phyloP scores from a whole-genome alignment of 495 filamentous ascomycete genomes.

The Chaetomium cochliodes region DNA sequence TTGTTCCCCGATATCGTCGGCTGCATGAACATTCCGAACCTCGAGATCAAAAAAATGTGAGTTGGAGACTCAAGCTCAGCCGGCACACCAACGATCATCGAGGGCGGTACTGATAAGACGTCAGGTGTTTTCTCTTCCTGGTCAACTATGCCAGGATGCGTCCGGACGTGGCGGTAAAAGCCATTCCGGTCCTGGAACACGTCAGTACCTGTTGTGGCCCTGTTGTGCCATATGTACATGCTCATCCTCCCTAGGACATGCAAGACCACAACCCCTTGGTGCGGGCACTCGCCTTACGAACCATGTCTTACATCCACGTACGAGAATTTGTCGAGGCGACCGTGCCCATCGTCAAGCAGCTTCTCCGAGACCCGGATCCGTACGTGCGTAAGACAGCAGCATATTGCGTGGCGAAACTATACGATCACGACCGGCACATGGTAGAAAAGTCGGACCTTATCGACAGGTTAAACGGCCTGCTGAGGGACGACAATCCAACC shows the following conservation, averaged over 20 bases:
- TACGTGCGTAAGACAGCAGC: constrained; percentile 98
- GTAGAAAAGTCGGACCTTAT: constrained; percentile 91
- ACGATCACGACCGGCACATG: constrained; percentile 89
- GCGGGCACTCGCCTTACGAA: constrained; percentile 86
- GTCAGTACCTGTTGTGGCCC: constrained; percentile 48
- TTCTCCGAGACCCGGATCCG: constrained; percentile 85
- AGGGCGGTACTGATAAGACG: constrained; percentile 21
- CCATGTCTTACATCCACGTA: constrained; percentile 97
- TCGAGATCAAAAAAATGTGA: constrained; percentile 99
- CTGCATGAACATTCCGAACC: constrained; percentile 88
- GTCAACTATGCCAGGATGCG: constrained; percentile 97
- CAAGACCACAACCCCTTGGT: constrained; percentile 90
- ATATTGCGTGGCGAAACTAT: constrained; percentile 95
- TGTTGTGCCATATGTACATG: neutral
- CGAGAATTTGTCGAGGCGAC: constrained; percentile 93
- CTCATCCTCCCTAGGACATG: constrained; percentile 67
- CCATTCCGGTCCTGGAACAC: constrained; percentile 79
- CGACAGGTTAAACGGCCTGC: constrained; percentile 82
- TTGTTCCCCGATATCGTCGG: constrained; percentile 92
- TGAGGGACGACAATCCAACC: constrained; percentile 94
- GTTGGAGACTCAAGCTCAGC: constrained; percentile 25
- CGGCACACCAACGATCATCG: too few species aligned
- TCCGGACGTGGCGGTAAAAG: constrained; percentile 89
- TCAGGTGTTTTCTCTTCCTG: constrained; percentile 93
- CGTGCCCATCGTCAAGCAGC: constrained; percentile 73